Evolutionary conservation across 139 green algal genomes (phyloP), one percentile per base, ranked within the genome.

Genomic region (Auxenochlorella protothecoides): DNA sequence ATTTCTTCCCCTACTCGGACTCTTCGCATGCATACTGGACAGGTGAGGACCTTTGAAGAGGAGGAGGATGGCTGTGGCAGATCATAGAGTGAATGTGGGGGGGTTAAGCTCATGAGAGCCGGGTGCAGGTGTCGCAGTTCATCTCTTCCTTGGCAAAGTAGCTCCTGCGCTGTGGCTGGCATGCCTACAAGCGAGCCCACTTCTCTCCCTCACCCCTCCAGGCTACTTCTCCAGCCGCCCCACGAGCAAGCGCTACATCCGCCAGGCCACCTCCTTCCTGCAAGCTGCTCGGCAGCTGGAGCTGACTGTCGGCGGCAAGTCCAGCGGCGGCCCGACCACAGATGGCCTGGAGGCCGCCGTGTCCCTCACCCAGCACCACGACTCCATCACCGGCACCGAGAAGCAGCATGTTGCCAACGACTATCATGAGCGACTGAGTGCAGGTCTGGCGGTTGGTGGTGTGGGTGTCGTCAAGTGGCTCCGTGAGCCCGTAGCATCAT

Each of bases 1-100:
- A 97, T 76, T 94, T 95, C 80, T 97, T 97, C 74, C 91, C 91
- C 6, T 97, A 97, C 67, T 84, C 89, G 10, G 89, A 97, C 76
- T 81, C 68, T 64, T 71, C 78, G 3, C 80, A 94, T 68, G 85
- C 76, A 65, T 95, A 93, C 74, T 97, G 92, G 92, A 97, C 92
- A 60, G 89, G 85, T 89, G 63, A 12, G 57, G 27, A 44, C 7
- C 0, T 54, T 5, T 57, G 55, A 62, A 27, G 11, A 5, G 16
- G 4, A n/a, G 9, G 56, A 15, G 57, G n/a, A 15, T 4, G 68
- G 8, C 10, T 15, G 9, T 5, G 10, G 44, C 5, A 5, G 4
- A 2, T 27, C 10, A 1, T 27, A 51, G 44, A 67, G 15, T 44
- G 63, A 67, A 67, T 67, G 6, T 11, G 6, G 27, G 6, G 12